Percentiles rank a stretch among this genome's conserved stretches.
phyloP scores from a whole-genome alignment of 306 rosid genomes.

The Amphicarpaea edgeworthii region DNA sequence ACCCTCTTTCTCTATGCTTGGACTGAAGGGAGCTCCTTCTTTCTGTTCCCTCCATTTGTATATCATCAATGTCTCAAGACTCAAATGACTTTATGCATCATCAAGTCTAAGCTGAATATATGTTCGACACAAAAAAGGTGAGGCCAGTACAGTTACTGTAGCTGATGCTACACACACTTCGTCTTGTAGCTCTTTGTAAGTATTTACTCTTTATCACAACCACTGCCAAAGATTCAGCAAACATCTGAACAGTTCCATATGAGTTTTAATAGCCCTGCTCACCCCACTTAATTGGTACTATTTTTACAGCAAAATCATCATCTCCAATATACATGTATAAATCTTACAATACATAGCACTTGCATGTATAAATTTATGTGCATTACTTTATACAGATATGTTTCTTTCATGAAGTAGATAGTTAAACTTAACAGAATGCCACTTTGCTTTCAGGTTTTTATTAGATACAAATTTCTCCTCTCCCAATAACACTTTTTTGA shows the following conservation, averaged over 20 bases:
- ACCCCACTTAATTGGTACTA: slow-evolving; percentile 36
- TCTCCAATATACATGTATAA: not conserved
- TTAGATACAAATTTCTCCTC: not conserved
- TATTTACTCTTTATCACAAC: slow-evolving; percentile 34
- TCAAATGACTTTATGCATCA: slow-evolving; percentile 20
- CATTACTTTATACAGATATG: not conserved
- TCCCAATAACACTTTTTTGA: not conserved
- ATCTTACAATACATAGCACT: slow-evolving; percentile 16
- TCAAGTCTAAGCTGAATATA: slow-evolving; percentile 41
- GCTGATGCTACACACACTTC: slow-evolving; percentile 39
- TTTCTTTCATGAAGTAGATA: slow-evolving; percentile 10
- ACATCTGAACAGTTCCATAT: slow-evolving; percentile 44
- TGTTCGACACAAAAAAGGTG: slow-evolving; percentile 30
- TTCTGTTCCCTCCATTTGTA: slow-evolving; percentile 48
- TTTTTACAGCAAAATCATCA: slow-evolving; percentile 18
- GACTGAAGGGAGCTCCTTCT: slow-evolving; percentile 65
- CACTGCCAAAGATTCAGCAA: slow-evolving; percentile 32
- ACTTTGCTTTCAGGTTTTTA: slow-evolving; percentile 21
- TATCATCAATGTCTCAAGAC: not conserved
- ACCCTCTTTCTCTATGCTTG: slow-evolving; percentile 52
- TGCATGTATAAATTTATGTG: slow-evolving; percentile 4
- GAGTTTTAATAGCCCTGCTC: slow-evolving; percentile 25
- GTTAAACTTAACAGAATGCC: not conserved
- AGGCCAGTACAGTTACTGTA: slow-evolving; percentile 29
- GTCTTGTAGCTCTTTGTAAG: slow-evolving; percentile 46